Evolutionary conservation across 306 rosid species (phyloP).

Genomic region (Trifolium fragiferum): DNA sequence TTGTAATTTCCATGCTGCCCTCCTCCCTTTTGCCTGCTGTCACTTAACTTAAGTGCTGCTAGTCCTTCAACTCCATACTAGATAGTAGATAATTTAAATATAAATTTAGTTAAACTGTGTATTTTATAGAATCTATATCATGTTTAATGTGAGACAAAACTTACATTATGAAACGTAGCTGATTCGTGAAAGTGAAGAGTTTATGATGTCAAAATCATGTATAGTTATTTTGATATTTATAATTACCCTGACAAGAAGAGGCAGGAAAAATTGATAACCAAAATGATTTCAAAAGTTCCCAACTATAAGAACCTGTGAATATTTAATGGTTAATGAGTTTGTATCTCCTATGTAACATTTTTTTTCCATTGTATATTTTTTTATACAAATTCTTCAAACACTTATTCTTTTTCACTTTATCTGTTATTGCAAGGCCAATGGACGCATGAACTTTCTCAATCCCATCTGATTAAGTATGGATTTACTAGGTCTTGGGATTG

Average conservation of each 20-base stretch:
- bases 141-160: slow-evolving; percentile 7
- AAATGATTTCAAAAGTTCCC: neutral
- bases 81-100: neutral
- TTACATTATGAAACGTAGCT: slow-evolving; percentile 6
- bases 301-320: neutral
- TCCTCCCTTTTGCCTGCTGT: slow-evolving; percentile 6
- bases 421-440: no score
- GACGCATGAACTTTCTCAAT: no score
- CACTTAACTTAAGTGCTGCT: neutral
- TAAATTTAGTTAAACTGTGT: neutral
- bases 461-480: no score
- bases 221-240: neutral
- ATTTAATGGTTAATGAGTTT: neutral
- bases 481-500: no score
- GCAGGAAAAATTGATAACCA: neutral
- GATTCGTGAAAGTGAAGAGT: slow-evolving; percentile 9
- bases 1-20: neutral
- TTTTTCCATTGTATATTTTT: no score
- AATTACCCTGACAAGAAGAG: neutral
- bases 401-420: neutral
- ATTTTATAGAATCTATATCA: slow-evolving; percentile 14
- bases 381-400: neutral
- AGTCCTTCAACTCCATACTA: neutral
- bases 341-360: neutral
- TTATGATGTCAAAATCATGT: slow-evolving; percentile 8